These are phyloP conservation scores for Cordyceps cateniannulata DNA, from an alignment of 2,329 filamentous ascomycete species.

Conservation along the genomic window DNA sequence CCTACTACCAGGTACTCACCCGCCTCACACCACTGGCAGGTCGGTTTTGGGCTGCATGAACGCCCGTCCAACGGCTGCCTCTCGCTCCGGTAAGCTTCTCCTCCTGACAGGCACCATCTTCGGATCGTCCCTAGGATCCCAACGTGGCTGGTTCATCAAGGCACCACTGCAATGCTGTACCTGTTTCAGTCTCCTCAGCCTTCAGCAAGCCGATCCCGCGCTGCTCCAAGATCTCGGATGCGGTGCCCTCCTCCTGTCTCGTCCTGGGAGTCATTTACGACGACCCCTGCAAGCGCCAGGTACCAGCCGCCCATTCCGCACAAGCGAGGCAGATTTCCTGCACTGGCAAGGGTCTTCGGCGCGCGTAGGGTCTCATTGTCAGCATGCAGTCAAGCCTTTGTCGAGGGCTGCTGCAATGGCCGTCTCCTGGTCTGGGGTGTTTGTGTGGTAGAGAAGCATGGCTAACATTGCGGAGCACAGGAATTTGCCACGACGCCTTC, in stretches of 20 bases:
- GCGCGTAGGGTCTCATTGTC: background rate
- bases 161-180: background rate
- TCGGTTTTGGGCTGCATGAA: background rate
- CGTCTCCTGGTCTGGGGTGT: background rate
- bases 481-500: background rate
- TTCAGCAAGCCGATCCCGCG: background rate
- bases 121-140: background rate
- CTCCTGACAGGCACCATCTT: background rate
- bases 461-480: background rate
- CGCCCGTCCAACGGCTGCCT: background rate
- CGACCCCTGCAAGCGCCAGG: constrained; percentile 8
- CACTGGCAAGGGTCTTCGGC: background rate
- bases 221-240: background rate
- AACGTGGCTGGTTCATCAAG: constrained; percentile 6
- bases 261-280: background rate
- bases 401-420: background rate
- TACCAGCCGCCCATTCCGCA: background rate
- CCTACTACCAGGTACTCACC: background rate
- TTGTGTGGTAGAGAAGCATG: background rate
- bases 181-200: constrained; percentile 2
- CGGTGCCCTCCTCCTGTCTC: background rate
- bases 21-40: no score
- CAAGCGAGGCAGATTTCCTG: background rate
- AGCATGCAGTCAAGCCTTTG: background rate
- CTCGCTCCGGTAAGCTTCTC: background rate